Percentiles rank a stretch among this genome's conserved stretches.
These are phyloP conservation scores for Plantago ovata DNA, from an alignment of 257 asterid genomes.

Conservation along the genomic window DNA sequence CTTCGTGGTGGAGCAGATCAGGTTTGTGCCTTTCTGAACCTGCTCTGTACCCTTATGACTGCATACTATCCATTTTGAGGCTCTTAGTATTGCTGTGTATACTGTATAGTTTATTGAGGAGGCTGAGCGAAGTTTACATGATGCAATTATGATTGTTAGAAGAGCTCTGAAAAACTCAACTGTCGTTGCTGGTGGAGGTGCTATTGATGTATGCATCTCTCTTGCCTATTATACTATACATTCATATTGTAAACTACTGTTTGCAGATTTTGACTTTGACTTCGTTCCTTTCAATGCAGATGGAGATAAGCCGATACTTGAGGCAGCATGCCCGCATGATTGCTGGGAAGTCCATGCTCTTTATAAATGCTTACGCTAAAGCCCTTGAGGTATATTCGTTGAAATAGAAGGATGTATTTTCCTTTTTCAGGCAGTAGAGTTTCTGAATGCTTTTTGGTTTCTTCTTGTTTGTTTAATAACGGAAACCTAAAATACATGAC, in stretches of 20 bases:
- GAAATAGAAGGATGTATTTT: neutral
- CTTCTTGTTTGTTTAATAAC: too few species aligned
- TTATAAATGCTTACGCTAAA: conserved; percentile 81
- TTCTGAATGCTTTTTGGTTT: too few species aligned
- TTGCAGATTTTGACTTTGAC: neutral
- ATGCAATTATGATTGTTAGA: conserved; percentile 79
- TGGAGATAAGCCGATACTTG: conserved; percentile 83
- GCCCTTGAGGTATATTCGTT: conserved; percentile 70
- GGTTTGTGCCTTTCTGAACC: conserved; percentile 36
- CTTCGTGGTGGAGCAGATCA: conserved; percentile 99
- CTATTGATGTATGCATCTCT: conserved; percentile 66
- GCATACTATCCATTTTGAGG: conserved; percentile 1
- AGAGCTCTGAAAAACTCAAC: conserved; percentile 91
- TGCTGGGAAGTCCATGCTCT: conserved; percentile 82
- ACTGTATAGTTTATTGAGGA: conserved; percentile 55
- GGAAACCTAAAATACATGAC: too few species aligned
- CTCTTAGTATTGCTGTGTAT: conserved; percentile 27
- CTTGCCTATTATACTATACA: conserved; percentile 12
- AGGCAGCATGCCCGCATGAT: conserved; percentile 87
- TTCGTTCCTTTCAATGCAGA: conserved; percentile 35
- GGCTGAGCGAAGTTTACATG: conserved; percentile 72
- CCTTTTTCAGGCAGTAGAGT: too few species aligned
- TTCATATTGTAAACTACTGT: conserved; percentile 1
- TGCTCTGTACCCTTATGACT: neutral
- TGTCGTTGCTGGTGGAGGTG: conserved; percentile 92